Evolutionary conservation across 2,329 filamentous ascomycete species (phyloP), one percentile per base, ranked within the genome.

Genomic region (Sclerotinia borealis): DNA sequence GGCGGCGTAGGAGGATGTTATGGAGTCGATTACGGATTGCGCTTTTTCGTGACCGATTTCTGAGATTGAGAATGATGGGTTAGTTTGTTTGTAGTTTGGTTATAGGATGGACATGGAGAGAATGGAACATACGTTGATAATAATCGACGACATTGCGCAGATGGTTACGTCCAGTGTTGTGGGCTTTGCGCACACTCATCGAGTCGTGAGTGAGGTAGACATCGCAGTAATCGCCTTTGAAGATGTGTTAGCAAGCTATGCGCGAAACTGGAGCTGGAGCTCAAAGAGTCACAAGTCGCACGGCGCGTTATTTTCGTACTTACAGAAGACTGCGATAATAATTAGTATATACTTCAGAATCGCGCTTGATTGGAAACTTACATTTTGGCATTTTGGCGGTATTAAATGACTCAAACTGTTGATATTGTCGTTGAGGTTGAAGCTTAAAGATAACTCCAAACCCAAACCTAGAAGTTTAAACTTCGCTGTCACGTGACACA

Each of bases 151-250:
- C 95, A 77, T 99, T 99, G 74, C 95, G 91, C 67, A 99, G 80
- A 76, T 99, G 95, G 80, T 99, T 99, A 72, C 93, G 87, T 67
- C 95, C 95, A 76, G 87, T 90, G 82, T 99, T 99, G 79, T 99
- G 95, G 56, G 95, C 95, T 81, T 98, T 98, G 73, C 95, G 93
- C 79, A 99, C 95, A 79, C 92, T 96, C 93, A 98, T 98, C 51
- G 92, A 96, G 83, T 99, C 95, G 84, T 99, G 95, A 70, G 95
- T 99, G 72, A 99, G 90, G 84, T 99, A 99, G 78, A 99, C 95
- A 89, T 99, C 95, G 85, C 95, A 99, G 79, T 99, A 99, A 78
- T 99, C 95, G 83, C 93, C 78, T 83, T 67, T 66, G 73, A 59
- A 71, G 68, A 27, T 59, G 55, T 17, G 56, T 61, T 50, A 61